phyloP scores from a whole-genome alignment of 371 early-diverging fungal species.

The Cokeromyces recurvatus region DNA sequence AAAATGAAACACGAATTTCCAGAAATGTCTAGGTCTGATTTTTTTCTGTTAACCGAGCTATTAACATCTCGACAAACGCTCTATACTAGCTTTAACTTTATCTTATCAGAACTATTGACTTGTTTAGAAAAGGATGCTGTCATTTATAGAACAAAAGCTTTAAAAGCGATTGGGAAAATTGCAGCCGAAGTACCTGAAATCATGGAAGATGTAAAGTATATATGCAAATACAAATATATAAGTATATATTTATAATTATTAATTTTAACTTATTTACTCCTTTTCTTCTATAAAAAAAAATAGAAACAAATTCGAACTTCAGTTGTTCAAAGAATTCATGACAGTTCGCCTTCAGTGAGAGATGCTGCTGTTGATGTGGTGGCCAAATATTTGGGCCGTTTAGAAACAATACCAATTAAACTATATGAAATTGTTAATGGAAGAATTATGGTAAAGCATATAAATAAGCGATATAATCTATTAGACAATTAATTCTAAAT shows the following conservation, averaged over 20 bases:
- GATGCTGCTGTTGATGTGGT: slow-evolving; percentile 89
- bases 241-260: background rate
- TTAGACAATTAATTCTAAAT: too few relatives aligned
- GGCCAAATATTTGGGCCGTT: slow-evolving; percentile 70
- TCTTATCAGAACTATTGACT: slow-evolving; percentile 59
- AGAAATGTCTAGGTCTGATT: slow-evolving; percentile 24
- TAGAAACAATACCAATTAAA: slow-evolving; percentile 54
- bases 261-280: background rate
- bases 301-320: slow-evolving; percentile 60
- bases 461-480: too few relatives aligned
- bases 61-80: slow-evolving; percentile 57
- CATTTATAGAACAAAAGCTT: slow-evolving; percentile 66
- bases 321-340: slow-evolving; percentile 72
- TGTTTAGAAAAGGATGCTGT: slow-evolving; percentile 66
- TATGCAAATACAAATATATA: too few relatives aligned
- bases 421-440: slow-evolving; percentile 74
- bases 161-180: slow-evolving; percentile 73
- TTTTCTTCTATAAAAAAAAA: slow-evolving; percentile 1
- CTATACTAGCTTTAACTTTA: slow-evolving; percentile 62
- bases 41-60: slow-evolving; percentile 34
- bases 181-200: slow-evolving; percentile 61
- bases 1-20: slow-evolving; percentile 15
- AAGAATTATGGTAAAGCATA: slow-evolving; percentile 63
- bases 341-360: slow-evolving; percentile 82
- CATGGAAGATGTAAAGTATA: slow-evolving; percentile 48